phyloP scores from a whole-genome alignment of 805 yeast species.

The Kluyveromyces siamensis region DNA sequence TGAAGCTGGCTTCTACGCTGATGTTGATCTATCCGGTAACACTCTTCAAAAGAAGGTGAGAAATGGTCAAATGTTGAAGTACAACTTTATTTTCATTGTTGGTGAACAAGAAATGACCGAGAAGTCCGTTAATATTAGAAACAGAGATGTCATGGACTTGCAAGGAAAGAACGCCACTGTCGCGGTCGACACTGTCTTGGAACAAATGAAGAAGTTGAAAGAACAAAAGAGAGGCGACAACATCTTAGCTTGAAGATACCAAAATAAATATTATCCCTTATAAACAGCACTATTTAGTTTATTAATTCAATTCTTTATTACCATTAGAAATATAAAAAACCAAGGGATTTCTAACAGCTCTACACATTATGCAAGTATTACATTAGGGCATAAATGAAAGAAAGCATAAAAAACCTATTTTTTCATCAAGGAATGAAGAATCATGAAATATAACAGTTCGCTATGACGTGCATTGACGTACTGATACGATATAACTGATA shows the following conservation, averaged over 20 bases:
- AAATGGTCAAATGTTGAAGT: conserved; percentile 88
- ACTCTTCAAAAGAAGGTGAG: conserved; percentile 97
- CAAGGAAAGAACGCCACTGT: conserved; percentile 90
- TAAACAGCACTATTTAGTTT: neutral
- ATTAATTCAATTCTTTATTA: neutral
- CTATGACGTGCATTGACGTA: neutral
- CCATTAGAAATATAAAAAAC: neutral
- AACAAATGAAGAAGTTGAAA: conserved; percentile 58
- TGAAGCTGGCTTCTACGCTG: conserved; percentile 77
- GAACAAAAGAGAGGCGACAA: conserved; percentile 71
- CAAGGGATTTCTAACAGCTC: no score
- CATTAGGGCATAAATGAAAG: neutral
- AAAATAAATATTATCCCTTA: neutral
- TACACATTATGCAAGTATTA: no score
- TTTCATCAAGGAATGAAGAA: neutral
- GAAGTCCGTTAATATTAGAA: conserved; percentile 85
- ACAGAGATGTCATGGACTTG: conserved; percentile 87
- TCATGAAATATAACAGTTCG: neutral
- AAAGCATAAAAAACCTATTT: neutral
- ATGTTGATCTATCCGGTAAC: conserved; percentile 88
- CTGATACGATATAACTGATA: no score
- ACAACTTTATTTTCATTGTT: conserved; percentile 92
- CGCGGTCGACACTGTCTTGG: conserved; percentile 59
- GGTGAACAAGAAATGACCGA: conserved; percentile 88
- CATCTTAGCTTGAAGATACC: conserved; percentile 24